phyloP scores from a whole-genome alignment of 1,284 basidiomycete genomes.

The Polyporus tsugae region DNA sequence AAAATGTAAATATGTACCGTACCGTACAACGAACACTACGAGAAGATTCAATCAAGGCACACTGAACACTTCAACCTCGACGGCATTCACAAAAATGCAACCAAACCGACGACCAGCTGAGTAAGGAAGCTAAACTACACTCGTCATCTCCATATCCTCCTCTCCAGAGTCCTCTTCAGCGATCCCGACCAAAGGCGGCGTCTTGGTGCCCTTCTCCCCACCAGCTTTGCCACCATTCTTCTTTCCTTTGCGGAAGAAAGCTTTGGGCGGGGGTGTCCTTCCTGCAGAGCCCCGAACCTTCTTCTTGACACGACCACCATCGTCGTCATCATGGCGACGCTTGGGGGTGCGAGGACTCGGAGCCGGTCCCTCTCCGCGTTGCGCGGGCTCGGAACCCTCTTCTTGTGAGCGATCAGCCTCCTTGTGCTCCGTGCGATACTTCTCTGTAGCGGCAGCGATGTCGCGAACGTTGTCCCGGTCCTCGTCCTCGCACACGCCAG shows the following conservation, averaged over 20 bases:
- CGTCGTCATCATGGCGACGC: neutral
- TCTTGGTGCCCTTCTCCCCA: neutral
- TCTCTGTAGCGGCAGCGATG: neutral
- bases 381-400: neutral
- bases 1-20: conserved; percentile 7
- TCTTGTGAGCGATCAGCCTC: neutral
- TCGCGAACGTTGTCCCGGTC: neutral
- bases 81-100: neutral
- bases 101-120: neutral
- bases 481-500: neutral
- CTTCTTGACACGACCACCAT: neutral
- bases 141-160: conserved; percentile 10
- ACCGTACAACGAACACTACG: neutral
- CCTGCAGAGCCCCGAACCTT: neutral
- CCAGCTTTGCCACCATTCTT: neutral
- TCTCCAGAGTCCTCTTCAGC: conserved; percentile 1
- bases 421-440: neutral
- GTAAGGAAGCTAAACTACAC: neutral
- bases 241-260: neutral
- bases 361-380: neutral
- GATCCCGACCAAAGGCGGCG: neutral
- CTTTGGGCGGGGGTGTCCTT: conserved; percentile 2
- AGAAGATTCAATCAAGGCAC: neutral
- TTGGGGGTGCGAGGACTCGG: neutral
- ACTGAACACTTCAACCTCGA: neutral